Base-by-base conservation (phyloP, 2,329 filamentous ascomycete species). In the Helicocarpus griseus region DNA sequence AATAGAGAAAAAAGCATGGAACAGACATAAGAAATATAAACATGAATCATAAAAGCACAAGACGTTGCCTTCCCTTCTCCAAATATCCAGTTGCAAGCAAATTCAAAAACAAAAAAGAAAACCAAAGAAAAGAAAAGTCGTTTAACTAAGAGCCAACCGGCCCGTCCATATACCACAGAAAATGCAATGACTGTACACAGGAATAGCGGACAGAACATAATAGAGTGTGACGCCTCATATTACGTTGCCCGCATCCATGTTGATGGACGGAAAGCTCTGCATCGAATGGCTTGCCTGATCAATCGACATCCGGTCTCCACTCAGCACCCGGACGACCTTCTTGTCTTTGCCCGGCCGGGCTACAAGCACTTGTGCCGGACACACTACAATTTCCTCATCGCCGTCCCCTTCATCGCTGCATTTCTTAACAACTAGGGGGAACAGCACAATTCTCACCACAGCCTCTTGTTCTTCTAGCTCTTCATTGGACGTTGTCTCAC, bases 361-460 rank as follows among this genome's bases (percentile, higher is more conserved):
- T 40, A 96, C 81, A 54, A 97, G 79, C 33, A 98, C 93, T 69
- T 97, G 91, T 5, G 94, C 93, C 8, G 91, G 91, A 65, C 86
- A 95, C 41, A 98, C 89, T 44, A 97, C 90, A 57, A 95, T 88
- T 75, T 97, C 90, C 59, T 96, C 89, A 50, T 96, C 89, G 50
- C 90, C 91, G 49, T 85, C 79, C 22, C 90, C 93, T 38, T 77
- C 75, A 65, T 97, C 91, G 63, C 95, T 87, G 49, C 90, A 91
- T 74, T 93, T 94, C 74, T 95, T 95, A 61, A 97, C 88, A 17
- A 98, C 91, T 1, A 97, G 78, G 8, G 94, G 94, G 76, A 98
- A 98, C 38, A 98, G 80, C 1, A 98, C 90, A 55, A 95, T 81
- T 59, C 93, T 87, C 38, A 98, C 89, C 17, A 91, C 81, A 24